phyloP scores from a whole-genome alignment of 345 rosid species.

The Eucalyptus melliodora region DNA sequence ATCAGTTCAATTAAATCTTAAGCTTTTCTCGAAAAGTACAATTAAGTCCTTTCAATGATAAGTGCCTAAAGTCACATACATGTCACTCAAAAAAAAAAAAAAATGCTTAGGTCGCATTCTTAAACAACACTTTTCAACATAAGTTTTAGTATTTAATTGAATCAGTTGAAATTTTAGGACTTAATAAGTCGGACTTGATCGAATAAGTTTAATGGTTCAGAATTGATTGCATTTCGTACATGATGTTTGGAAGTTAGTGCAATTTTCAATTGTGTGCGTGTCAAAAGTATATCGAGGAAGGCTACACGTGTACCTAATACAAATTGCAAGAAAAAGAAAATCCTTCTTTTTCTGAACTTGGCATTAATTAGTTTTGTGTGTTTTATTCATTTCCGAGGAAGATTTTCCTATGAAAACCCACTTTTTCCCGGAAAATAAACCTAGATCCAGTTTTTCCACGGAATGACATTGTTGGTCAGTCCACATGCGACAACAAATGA shows the following conservation, averaged over 20 bases:
- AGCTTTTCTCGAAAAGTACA: neutral
- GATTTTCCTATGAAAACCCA: neutral
- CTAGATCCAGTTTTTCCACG: neutral
- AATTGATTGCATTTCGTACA: neutral
- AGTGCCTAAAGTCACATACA: neutral
- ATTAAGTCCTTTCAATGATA: neutral
- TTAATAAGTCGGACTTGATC: neutral
- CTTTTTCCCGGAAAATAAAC: neutral
- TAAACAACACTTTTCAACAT: neutral
- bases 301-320: neutral
- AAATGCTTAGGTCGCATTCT: neutral
- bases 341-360: neutral
- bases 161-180: accelerated
- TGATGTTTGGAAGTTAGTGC: neutral
- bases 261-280: neutral
- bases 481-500: neutral
- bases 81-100: neutral
- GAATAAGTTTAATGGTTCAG: neutral
- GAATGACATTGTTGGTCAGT: neutral
- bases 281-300: neutral
- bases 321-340: neutral
- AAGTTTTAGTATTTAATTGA: neutral
- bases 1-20: neutral
- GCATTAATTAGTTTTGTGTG: neutral
- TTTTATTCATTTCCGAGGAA: neutral